A percentile compares a stretch with the other conserved stretches of the same genome.
Conservation (phyloP, 768 basidiomycete species). For the Hemileccinum rubropunctum region DNA sequence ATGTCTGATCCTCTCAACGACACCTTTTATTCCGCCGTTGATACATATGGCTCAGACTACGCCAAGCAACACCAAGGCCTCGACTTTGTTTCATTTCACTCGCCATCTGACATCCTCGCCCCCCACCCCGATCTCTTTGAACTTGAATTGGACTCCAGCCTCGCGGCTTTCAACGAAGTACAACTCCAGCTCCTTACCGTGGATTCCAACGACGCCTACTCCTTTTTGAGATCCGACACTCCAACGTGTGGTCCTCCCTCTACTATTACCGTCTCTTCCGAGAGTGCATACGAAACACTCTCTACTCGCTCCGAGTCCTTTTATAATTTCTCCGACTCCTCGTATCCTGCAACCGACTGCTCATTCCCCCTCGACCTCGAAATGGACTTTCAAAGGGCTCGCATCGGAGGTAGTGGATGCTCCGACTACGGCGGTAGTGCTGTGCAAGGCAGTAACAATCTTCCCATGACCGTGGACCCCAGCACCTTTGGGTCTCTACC, state of each 20-base stretch:
- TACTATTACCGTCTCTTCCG: slow-evolving; percentile 74
- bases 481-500: slow-evolving; percentile 57
- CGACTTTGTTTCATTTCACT: slow-evolving; percentile 69
- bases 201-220: slow-evolving; percentile 63
- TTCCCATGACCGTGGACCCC: slow-evolving; percentile 46
- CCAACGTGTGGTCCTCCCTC: slow-evolving; percentile 72
- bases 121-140: slow-evolving; percentile 84
- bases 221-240: slow-evolving; percentile 59
- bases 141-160: slow-evolving; percentile 70
- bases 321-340: slow-evolving; percentile 61
- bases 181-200: slow-evolving; percentile 62
- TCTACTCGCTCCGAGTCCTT: slow-evolving; percentile 69
- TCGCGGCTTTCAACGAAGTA: slow-evolving; percentile 63
- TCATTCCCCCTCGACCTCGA: slow-evolving; percentile 65
- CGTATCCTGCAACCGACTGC: slow-evolving; percentile 47
- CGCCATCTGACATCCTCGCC: slow-evolving; percentile 67
- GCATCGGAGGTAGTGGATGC: slow-evolving; percentile 45
- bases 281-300: slow-evolving; percentile 69
- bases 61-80: slow-evolving; percentile 43
- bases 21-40: slow-evolving; percentile 32
- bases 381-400: slow-evolving; percentile 68
- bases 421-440: slow-evolving; percentile 52
- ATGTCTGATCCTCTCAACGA: slow-evolving; percentile 33
- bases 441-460: slow-evolving; percentile 37
- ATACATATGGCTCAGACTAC: slow-evolving; percentile 37